Base-by-base conservation (phyloP, 257 asterid species). In the Solanum megistacrolobum region DNA sequence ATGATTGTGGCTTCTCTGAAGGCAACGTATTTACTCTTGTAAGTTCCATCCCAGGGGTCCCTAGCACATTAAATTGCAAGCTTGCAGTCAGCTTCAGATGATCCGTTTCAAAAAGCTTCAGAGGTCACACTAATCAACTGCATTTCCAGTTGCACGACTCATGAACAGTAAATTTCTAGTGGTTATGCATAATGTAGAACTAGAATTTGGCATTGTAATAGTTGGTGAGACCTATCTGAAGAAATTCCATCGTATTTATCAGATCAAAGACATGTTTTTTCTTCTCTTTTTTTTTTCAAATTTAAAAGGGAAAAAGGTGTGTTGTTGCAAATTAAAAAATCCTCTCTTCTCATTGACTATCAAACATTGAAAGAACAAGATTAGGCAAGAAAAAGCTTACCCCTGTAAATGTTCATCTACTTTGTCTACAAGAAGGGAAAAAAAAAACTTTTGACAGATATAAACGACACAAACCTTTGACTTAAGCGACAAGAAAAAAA, bases 21-120 rank as follows among this genome's bases (percentile, higher is more conserved):
- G 94, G 97, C 90, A 90, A 23, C 8, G 94, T 93, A 90, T 90
- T 90, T n/a, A 85, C 93, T 90, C 95, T 91, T 16, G 92, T 79
- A 89, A 93, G 55, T 89, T 48, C 87, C 89, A 31, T 91, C 60
- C 82, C 91, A 55, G 87, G 88, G 87, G 91, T 89, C 91, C 95
- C 98, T 94, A 91, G 79, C 91, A 90, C 55, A 72, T 79, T 79
- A 79, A 79, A 79, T 79, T 79, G 85, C 38, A 79, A 31, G 68
- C 83, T 85, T 85, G 86, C 84, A 87, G 83, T 87, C 66, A 89
- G 60, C 66, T 81, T 87, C 88, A 89, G 86, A 83, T 38, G 71
- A 69, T 32, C 58, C 31, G 7, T 81, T 73, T 81, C 76, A 29
- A 39, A 35, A 72, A 27, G 88, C 72, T 58, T 65, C 58, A 78